Base-by-base conservation (phyloP, 148 eudicot species). In the Spergularia bocconei region DNA sequence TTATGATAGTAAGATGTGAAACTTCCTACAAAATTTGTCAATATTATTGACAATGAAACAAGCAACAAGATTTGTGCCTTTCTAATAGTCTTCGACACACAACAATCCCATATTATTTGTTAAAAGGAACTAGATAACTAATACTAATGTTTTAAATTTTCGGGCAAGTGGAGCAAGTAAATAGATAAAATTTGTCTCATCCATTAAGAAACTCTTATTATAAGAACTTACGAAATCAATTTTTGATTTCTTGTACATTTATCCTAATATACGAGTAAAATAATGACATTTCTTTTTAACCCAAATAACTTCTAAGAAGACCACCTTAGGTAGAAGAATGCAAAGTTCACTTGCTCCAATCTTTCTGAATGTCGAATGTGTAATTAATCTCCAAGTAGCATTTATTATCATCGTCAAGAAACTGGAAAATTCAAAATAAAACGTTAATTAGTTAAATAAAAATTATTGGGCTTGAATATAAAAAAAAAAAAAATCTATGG, bases 351-450 rank as follows among this genome's bases (percentile, higher is more conserved):
- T 66, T 66, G 52, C 82, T 78, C 92, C 92, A 86, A 11, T 88
- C 88, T 76, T 86, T 88, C 75, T 86, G 87, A 75, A 88, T 86
- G 76, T 81, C 83, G 25, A 88, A 88, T 19, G 89, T 86, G 82
- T 88, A 88, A 72, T 86, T 88, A 75, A 88, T 85, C 73, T 88
- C 91, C 89, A 88, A 66, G 85, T 85, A 82, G 82, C 91, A 86
- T 79, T 88, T 88, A 79, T 88, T 83, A 79, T 88, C 91, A 54
- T 88, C 91, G 13, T 88, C 91, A 52, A 88, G 39, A 76, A 88
- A 88, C 88, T 88, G 82, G n/a, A 75, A 72, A 41, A 41, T 66
- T 5, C 19, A 7, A 44, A 41, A 66, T 44, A 10, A n/a, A 41
- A 66, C 36, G 36, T 29, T 29, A 29, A 2, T 29, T 29, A 29